Evolutionary conservation across 2,329 filamentous ascomycete species (phyloP).

Genomic region (Alternaria angustiovoidea): DNA sequence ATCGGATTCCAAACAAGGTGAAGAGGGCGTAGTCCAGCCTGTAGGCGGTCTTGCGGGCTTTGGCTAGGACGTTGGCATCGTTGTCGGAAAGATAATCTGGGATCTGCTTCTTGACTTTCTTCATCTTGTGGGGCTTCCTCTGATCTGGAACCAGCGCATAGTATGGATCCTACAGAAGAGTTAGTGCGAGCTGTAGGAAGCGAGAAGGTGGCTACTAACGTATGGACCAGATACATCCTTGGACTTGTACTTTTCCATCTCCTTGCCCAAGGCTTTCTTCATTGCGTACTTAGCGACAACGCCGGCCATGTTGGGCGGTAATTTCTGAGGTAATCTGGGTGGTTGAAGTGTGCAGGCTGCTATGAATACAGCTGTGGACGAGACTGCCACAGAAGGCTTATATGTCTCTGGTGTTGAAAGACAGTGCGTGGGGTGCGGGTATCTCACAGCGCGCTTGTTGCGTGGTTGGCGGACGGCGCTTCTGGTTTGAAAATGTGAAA

Average conservation of each 20-base stretch:
- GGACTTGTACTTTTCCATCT: constrained; percentile 58
- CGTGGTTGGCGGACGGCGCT: constrained; percentile 46
- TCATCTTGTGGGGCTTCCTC: constrained; percentile 74
- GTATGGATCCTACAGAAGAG: constrained; percentile 76
- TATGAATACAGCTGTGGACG: constrained; percentile 7
- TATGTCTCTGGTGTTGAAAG: constrained; percentile 25
- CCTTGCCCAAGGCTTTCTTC: constrained; percentile 57
- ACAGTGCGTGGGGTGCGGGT: constrained; percentile 32
- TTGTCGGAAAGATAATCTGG: constrained; percentile 83
- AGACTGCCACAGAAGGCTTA: constrained; percentile 24
- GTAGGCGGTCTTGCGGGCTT: constrained; percentile 86
- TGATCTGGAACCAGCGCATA: constrained; percentile 84
- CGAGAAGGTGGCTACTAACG: constrained; percentile 42
- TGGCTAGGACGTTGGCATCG: constrained; percentile 82
- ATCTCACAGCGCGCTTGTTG: constrained; percentile 31
- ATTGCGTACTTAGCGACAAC: constrained; percentile 59
- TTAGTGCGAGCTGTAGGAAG: constrained; percentile 9
- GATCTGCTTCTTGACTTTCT: constrained; percentile 84
- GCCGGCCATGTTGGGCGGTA: constrained; percentile 53
- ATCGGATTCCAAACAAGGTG: constrained; percentile 79
- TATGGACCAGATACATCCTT: constrained; percentile 54
- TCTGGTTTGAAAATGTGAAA: constrained; percentile 44
- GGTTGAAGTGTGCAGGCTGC: constrained; percentile 7
- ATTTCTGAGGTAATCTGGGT: constrained; percentile 10
- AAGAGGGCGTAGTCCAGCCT: constrained; percentile 85